Evolutionary conservation across 768 basidiomycete species (phyloP).

Genomic region (Mycena chlorophos): DNA sequence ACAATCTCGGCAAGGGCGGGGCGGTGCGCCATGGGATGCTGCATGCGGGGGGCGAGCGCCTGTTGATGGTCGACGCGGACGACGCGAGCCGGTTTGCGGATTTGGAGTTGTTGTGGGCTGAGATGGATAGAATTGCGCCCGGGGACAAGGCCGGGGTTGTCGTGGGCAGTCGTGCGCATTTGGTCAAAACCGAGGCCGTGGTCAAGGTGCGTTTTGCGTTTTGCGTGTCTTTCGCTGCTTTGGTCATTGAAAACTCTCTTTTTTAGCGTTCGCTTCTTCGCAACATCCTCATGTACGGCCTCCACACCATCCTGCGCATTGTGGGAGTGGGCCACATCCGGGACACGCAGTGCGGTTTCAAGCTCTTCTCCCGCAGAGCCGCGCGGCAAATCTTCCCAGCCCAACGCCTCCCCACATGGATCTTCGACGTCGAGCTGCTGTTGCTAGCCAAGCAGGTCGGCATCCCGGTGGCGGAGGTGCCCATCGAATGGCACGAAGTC

Average conservation of each 20-base stretch:
- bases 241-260: not conserved
- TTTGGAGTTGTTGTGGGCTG: constrained; percentile 72
- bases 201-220: constrained; percentile 65
- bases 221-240: constrained; percentile 4
- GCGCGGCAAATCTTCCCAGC: constrained; percentile 82
- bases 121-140: constrained; percentile 63
- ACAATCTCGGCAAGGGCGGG: constrained; percentile 90
- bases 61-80: constrained; percentile 94
- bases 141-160: constrained; percentile 59
- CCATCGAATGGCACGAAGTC: constrained; percentile 93
- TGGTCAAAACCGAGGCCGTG: constrained; percentile 89
- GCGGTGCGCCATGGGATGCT: constrained; percentile 92
- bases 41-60: constrained; percentile 69
- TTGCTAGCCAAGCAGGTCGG: constrained; percentile 76
- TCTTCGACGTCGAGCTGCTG: constrained; percentile 94
- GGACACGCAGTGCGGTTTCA: constrained; percentile 98
- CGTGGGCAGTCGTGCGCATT: constrained; percentile 89
- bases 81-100: constrained; percentile 89
- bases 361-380: constrained; percentile 83
- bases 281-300: constrained; percentile 91
- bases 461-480: constrained; percentile 83
- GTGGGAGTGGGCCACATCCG: constrained; percentile 89
- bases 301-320: constrained; percentile 85
- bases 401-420: constrained; percentile 90
- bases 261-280: constrained; percentile 80